Base-by-base conservation (phyloP, 2,329 filamentous ascomycete genomes). In the Epichloe sp. region DNA sequence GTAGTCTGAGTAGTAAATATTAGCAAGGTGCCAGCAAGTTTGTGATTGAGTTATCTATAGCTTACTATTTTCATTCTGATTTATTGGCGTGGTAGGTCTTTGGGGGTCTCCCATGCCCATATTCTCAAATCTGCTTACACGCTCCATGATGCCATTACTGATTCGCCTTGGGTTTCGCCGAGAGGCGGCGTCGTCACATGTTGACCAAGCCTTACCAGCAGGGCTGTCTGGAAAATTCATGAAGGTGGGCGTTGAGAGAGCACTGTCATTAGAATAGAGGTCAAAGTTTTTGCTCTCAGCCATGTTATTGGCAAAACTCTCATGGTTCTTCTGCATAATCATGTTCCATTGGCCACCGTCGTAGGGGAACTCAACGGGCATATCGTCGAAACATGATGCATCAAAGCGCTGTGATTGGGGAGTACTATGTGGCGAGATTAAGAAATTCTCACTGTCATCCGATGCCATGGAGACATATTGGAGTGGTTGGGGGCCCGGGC, bases 81-180 rank as follows among this genome's bases (percentile, higher is more conserved):
- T 75, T 56, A 73, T 74, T 52, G 83, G 84, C 52, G 83, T 88
- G 51, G 74, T 71, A 52, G 82, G 81, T 64, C 76, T 74, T 53
- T 73, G 67, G 43, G 65, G 65, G 54, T 60, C 66, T 46, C 75
- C 72, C 45, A 70, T 56, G 53, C 66, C 68, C 59, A 82, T 62
- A 44, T 64, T 72, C 66, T 83, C 79, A 57, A 78, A 83, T 63
- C 79, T 81, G 63, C 64, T 63, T 15, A 82, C 76, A 58, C 79
- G 72, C 56, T 80, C 77, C 65, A 79, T 65, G 60, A 83, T 80
- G 21, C 76, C 78, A 57, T 78, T 76, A 68, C 79, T 82, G 58
- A 83, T 74, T 56, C 79, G 71, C 55, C 62, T 59, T 36, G 72
- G 70, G 47, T 57, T 62, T 47, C 70, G 70, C 52, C 70, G 60